Evolutionary conservation across 202 grass and related monocot species (phyloP).

Genomic region (Zoysia matrella): DNA sequence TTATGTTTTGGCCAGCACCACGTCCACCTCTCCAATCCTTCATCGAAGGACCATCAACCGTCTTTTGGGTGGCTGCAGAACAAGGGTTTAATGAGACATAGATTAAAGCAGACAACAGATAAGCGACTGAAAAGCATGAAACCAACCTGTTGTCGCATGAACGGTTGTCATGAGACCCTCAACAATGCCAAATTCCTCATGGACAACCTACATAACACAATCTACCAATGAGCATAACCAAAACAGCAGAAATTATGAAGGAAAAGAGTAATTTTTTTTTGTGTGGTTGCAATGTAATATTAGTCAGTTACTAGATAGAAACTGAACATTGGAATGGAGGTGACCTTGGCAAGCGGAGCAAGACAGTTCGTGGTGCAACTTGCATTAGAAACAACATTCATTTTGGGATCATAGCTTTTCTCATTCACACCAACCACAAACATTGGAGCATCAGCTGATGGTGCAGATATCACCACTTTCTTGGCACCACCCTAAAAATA

Average conservation of each 20-base stretch:
- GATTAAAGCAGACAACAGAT: conserved; percentile 18
- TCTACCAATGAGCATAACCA: conserved; percentile 25
- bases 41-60: conserved; percentile 93
- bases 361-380: conserved; percentile 98
- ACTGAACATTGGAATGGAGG: background rate
- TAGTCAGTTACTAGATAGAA: conserved; percentile 12
- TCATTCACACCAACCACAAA: conserved; percentile 99
- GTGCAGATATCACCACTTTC: conserved; percentile 98
- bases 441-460: conserved; percentile 94
- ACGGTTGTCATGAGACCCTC: conserved; percentile 99
- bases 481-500: conserved; percentile 84
- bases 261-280: background rate
- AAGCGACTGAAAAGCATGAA: background rate
- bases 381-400: conserved; percentile 96
- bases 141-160: conserved; percentile 92
- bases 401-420: conserved; percentile 70
- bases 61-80: conserved; percentile 88
- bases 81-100: conserved; percentile 6
- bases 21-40: conserved; percentile 99
- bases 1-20: conserved; percentile 97
- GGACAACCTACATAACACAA: conserved; percentile 69
- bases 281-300: conserved; percentile 11
- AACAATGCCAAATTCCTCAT: conserved; percentile 95
- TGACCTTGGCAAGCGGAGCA: conserved; percentile 97
- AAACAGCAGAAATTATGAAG: conserved; percentile 17